Conservation (phyloP, 2,329 filamentous ascomycete genomes). For the Fusarium cyanostomum region DNA sequence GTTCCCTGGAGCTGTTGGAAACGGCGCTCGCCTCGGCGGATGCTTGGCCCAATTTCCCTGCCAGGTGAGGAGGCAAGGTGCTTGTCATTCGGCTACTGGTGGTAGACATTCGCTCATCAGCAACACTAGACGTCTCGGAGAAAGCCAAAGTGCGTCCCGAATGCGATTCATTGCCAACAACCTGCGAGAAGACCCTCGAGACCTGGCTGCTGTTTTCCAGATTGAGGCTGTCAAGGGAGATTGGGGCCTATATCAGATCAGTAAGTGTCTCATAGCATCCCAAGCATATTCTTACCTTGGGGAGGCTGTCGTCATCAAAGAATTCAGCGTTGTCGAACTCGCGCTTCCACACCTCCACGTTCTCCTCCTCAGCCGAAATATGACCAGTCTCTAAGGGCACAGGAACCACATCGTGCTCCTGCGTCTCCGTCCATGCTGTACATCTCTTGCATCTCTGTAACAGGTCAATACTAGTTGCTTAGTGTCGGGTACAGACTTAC, state of each 20-base stretch:
- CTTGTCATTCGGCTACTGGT: conserved; percentile 1
- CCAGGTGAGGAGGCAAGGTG: conserved; percentile 16
- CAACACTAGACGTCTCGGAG: conserved; percentile 20
- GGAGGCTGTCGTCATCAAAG: conserved; percentile 35
- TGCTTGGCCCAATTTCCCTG: not conserved
- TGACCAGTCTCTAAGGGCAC: conserved; percentile 47
- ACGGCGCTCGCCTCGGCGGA: not conserved
- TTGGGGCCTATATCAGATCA: conserved; percentile 40
- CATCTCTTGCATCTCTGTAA: conserved; percentile 49
- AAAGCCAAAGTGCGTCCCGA: not conserved
- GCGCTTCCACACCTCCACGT: conserved; percentile 12
- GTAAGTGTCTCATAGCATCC: not conserved
- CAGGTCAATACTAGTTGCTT: conserved; percentile 6
- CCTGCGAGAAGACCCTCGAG: not conserved
- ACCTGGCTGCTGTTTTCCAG: conserved; percentile 18
- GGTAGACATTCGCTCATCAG: conserved; percentile 12
- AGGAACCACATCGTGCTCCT: conserved; percentile 48
- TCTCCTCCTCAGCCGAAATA: conserved; percentile 45
- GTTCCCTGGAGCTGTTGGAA: not conserved
- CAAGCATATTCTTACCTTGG: conserved; percentile 26
- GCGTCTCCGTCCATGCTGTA: conserved; percentile 49
- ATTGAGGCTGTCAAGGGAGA: conserved; percentile 39
- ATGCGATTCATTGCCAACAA: not conserved
- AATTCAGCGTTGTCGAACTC: conserved; percentile 38
- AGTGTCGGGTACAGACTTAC: conserved; percentile 38